phyloP scores from a whole-genome alignment of 441 rosid genomes.

The Theobroma grandiflorum region DNA sequence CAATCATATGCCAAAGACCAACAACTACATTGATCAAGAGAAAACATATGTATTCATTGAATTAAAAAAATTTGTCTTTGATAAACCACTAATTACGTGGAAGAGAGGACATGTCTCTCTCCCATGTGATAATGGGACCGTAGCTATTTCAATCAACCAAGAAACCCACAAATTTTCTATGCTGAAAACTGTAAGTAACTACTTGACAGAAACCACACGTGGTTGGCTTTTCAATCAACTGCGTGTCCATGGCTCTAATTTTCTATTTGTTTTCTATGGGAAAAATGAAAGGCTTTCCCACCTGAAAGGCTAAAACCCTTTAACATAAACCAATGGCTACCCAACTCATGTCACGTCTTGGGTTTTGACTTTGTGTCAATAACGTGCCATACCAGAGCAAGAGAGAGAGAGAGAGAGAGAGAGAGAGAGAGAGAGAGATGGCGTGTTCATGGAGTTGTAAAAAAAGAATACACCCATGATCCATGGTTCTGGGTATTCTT shows the following conservation, averaged over 20 bases:
- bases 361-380: no score
- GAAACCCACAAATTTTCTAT: background rate
- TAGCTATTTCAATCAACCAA: background rate
- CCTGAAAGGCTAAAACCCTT: no score
- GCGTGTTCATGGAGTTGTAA: no score
- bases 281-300: no score
- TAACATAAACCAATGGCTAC: no score
- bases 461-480: no score
- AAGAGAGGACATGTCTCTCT: background rate
- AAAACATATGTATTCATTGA: background rate
- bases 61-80: background rate
- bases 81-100: background rate
- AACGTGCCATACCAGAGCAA: no score
- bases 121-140: background rate
- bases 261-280: no score
- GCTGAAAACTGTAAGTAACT: background rate
- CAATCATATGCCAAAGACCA: background rate
- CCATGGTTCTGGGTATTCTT: no score
- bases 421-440: no score
- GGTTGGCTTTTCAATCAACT: background rate
- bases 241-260: background rate
- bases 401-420: no score
- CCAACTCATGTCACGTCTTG: no score
- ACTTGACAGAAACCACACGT: background rate
- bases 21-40: background rate